Evolutionary conservation across 768 basidiomycete species (phyloP).

Genomic region (Rhodotorula paludigena): DNA sequence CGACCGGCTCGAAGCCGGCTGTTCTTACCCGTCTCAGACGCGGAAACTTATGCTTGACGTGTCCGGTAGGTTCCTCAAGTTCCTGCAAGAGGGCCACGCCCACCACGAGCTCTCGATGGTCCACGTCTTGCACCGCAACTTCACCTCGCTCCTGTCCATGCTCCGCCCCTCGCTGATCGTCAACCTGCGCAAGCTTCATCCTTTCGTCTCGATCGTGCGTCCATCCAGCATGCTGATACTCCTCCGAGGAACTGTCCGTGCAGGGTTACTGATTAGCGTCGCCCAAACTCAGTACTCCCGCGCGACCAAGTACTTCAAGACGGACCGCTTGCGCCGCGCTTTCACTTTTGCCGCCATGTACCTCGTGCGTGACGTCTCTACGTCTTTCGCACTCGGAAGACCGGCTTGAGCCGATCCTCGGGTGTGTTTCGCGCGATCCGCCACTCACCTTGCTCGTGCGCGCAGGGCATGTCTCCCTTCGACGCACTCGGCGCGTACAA

Average conservation of each 20-base stretch:
- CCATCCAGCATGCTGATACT: not conserved
- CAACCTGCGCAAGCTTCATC: conserved; percentile 46
- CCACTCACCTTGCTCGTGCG: not conserved
- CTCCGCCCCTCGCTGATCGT: conserved; percentile 47
- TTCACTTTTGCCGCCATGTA: conserved; percentile 51
- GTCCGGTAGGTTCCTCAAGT: conserved; percentile 40
- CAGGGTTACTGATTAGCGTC: conserved; percentile 34
- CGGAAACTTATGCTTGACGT: not conserved
- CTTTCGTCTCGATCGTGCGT: conserved; percentile 46
- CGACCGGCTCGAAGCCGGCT: too few species aligned
- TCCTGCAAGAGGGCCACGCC: conserved; percentile 45
- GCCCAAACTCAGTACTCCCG: conserved; percentile 36
- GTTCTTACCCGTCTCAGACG: not conserved
- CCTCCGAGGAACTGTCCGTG: not conserved
- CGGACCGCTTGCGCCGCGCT: conserved; percentile 48
- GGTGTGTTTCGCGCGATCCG: not conserved
- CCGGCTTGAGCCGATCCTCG: too few species aligned
- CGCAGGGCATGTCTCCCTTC: conserved; percentile 48
- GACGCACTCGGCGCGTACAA: conserved; percentile 51
- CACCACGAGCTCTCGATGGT: conserved; percentile 49
- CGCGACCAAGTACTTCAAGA: conserved; percentile 42
- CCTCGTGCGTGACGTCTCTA: conserved; percentile 27
- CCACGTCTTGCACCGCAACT: conserved; percentile 49
- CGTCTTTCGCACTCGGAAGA: not conserved
- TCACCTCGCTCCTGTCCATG: conserved; percentile 46